phyloP scores from a whole-genome alignment of 129 eudicot genomes.

The Artemisia argyi region DNA sequence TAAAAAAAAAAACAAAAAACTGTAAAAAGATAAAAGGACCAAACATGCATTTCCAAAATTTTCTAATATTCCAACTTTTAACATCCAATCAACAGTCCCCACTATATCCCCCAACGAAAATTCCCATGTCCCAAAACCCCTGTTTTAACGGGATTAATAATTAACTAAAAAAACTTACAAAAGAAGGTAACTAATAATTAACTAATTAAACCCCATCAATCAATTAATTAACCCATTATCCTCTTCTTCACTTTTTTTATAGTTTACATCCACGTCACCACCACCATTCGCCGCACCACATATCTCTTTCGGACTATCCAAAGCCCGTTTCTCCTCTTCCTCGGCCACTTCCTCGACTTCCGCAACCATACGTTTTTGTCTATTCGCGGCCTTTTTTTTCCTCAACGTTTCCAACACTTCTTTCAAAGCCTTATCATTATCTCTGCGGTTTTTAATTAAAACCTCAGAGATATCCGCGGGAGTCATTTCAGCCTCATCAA shows the following conservation, averaged over 20 bases:
- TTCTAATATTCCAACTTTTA: neutral
- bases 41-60: neutral
- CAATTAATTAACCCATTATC: conserved; percentile 36
- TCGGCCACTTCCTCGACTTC: conserved; percentile 42
- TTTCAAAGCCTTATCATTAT: conserved; percentile 54
- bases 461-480: conserved; percentile 97
- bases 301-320: conserved; percentile 62
- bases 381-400: conserved; percentile 18
- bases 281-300: conserved; percentile 37
- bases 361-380: conserved; percentile 16
- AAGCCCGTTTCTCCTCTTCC: conserved; percentile 80
- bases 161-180: conserved; percentile 18
- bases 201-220: conserved; percentile 2
- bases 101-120: neutral
- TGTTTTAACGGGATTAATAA: conserved; percentile 32
- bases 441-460: conserved; percentile 75
- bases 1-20: conserved; percentile 13
- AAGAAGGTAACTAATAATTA: neutral
- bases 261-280: conserved; percentile 28
- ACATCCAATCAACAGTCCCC: conserved; percentile 36
- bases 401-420: conserved; percentile 63
- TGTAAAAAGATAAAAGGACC: conserved; percentile 31
- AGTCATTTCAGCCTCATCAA: conserved; percentile 74
- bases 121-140: conserved; percentile 19
- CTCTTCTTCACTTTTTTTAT: conserved; percentile 27